Percentiles rank a stretch among this genome's conserved stretches.
These are phyloP conservation scores for Lentinula novae-zelandiae DNA, from an alignment of 1,284 basidiomycete species.

Conservation along the genomic window DNA sequence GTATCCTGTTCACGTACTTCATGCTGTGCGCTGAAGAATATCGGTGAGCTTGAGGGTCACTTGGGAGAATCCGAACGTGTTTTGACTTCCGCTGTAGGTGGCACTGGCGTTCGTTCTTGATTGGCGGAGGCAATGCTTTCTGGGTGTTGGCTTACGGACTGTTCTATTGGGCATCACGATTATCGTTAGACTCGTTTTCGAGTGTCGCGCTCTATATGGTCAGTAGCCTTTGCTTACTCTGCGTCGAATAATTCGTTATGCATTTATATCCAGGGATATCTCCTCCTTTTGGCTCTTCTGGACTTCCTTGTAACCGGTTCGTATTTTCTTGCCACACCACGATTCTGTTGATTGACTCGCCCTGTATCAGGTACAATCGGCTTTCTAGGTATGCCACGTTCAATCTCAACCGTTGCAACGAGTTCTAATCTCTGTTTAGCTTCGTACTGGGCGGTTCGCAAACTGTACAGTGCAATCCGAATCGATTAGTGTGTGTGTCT, in stretches of 20 bases:
- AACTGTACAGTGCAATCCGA: conserved; percentile 77
- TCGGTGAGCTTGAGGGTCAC: conserved; percentile 39
- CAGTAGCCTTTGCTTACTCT: not conserved
- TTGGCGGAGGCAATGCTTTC: conserved; percentile 91
- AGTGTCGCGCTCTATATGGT: conserved; percentile 74
- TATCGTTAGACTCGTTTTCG: conserved; percentile 81
- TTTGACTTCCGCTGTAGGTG: conserved; percentile 48
- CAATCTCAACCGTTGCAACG: not conserved
- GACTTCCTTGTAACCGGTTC: conserved; percentile 87
- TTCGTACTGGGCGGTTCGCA: conserved; percentile 82
- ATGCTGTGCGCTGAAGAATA: conserved; percentile 95
- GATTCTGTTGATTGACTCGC: conserved; percentile 5
- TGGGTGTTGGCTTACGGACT: conserved; percentile 87
- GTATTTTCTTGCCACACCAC: conserved; percentile 18
- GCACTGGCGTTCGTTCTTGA: conserved; percentile 96
- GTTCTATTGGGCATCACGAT: conserved; percentile 86
- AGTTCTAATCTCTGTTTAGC: conserved; percentile 41
- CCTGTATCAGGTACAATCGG: conserved; percentile 69
- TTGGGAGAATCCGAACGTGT: not conserved
- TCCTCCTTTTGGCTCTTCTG: conserved; percentile 79
- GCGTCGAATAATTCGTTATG: not conserved
- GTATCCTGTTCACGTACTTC: conserved; percentile 91
- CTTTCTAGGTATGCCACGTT: conserved; percentile 37
- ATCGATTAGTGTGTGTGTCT: conserved; percentile 47
- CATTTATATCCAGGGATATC: conserved; percentile 68